phyloP scores from a whole-genome alignment of 129 eudicot species.

The Deinandra increscens region DNA sequence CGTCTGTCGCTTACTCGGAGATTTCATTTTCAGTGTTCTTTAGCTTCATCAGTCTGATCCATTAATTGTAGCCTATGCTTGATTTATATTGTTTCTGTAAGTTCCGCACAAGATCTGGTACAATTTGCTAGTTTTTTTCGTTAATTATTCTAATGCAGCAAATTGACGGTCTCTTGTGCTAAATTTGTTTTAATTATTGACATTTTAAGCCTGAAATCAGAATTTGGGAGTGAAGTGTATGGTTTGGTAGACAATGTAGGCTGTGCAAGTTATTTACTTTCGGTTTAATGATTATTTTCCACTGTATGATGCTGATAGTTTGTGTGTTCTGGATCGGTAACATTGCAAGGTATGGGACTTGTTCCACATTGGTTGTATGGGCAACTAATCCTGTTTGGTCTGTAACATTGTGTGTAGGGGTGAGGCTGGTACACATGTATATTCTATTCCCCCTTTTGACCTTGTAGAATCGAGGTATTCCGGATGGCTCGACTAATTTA shows the following conservation, averaged over 20 bases:
- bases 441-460: constrained; percentile 27
- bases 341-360: too few relatives aligned
- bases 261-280: background rate
- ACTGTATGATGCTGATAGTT: constrained; percentile 6
- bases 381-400: too few relatives aligned
- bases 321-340: too few relatives aligned
- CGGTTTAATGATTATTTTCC: background rate
- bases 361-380: too few relatives aligned
- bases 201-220: too few relatives aligned
- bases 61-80: constrained; percentile 16
- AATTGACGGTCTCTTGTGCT: too few relatives aligned
- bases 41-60: constrained; percentile 18
- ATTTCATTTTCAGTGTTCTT: background rate
- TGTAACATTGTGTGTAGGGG: constrained; percentile 17
- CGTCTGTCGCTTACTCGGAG: too few relatives aligned
- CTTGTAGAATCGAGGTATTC: constrained; percentile 15
- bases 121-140: constrained; percentile 9
- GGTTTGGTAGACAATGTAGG: constrained; percentile 13
- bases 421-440: constrained; percentile 26
- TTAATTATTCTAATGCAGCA: constrained; percentile 11
- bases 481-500: constrained; percentile 3
- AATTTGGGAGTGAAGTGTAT: too few relatives aligned
- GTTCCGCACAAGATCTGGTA: constrained; percentile 26
- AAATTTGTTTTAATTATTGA: too few relatives aligned
- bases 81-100: constrained; percentile 9